Percentiles rank a stretch among this genome's conserved stretches.
These are phyloP conservation scores for Anacardium occidentale DNA, from an alignment of 345 rosid genomes.

Conservation along the genomic window DNA sequence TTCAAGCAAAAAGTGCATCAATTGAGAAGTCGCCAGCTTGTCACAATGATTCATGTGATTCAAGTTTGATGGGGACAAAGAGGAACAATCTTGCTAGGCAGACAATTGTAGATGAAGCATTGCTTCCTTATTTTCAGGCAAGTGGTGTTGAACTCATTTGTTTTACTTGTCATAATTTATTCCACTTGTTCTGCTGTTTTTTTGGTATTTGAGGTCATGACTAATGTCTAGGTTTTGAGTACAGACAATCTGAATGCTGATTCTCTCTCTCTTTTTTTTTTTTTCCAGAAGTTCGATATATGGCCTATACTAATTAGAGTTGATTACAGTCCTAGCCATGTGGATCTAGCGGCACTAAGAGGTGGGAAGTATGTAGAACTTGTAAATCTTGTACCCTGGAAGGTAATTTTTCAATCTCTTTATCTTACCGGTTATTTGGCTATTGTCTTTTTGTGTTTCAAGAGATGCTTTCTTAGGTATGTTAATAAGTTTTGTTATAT, in stretches of 20 bases:
- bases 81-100: constrained; percentile 35
- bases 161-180: constrained; percentile 8
- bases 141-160: constrained; percentile 23
- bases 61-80: constrained; percentile 27
- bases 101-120: constrained; percentile 67
- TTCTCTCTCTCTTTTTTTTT: constrained; percentile 10
- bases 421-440: background rate
- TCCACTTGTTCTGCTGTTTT: constrained; percentile 4
- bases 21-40: constrained; percentile 43
- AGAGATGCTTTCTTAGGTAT: constrained; percentile 13
- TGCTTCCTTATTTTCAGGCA: constrained; percentile 98
- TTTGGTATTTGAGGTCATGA: background rate
- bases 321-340: constrained; percentile 83
- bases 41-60: constrained; percentile 38
- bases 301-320: constrained; percentile 79
- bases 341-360: constrained; percentile 83
- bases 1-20: constrained; percentile 53
- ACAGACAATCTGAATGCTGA: constrained; percentile 26
- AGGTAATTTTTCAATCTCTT: constrained; percentile 44
- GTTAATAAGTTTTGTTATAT: constrained; percentile 20
- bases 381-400: constrained; percentile 91
- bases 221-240: constrained; percentile 8
- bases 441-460: constrained; percentile 3
- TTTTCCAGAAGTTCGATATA: constrained; percentile 80
- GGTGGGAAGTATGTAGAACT: constrained; percentile 93